phyloP scores from a whole-genome alignment of 2,329 filamentous ascomycete species.

The Aquanectria penicillioides region DNA sequence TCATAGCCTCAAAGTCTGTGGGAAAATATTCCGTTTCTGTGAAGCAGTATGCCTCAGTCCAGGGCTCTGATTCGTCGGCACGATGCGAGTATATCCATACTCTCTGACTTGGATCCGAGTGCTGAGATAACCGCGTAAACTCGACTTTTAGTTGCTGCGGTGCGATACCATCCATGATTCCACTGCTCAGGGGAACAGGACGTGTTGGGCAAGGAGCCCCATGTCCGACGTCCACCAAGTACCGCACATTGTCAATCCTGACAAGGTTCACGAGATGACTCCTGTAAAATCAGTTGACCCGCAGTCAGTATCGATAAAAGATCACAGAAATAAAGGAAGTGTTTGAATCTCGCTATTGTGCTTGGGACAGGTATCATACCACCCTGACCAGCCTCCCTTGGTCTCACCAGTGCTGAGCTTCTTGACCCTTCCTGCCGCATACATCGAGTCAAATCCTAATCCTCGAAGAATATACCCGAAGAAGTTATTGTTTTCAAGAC shows the following conservation, averaged over 20 bases:
- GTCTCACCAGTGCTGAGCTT: background rate
- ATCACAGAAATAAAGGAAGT: background rate
- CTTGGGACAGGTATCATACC: background rate
- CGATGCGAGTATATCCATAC: conserved; percentile 25
- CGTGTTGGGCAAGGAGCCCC: conserved; percentile 11
- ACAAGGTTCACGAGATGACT: conserved; percentile 12
- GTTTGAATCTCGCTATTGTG: background rate
- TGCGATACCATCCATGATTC: conserved; percentile 1
- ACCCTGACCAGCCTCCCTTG: conserved; percentile 11
- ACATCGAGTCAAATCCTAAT: conserved; percentile 10
- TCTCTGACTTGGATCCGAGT: background rate
- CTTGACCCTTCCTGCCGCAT: conserved; percentile 14
- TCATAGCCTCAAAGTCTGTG: conserved; percentile 21
- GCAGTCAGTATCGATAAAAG: background rate
- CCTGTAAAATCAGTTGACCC: too few relatives aligned
- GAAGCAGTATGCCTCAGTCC: conserved; percentile 19
- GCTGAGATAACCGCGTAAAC: conserved; percentile 8
- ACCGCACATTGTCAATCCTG: conserved; percentile 3
- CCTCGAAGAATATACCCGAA: conserved; percentile 10
- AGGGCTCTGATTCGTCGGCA: background rate
- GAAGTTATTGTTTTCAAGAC: conserved; percentile 24
- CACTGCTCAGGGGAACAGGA: background rate
- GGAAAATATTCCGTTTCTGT: conserved; percentile 15
- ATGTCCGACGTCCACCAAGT: conserved; percentile 19
- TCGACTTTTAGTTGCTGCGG: conserved; percentile 13